These are phyloP conservation scores for Fusarium coffeatum DNA, from an alignment of 2,329 filamentous ascomycete species.

Conservation along the genomic window DNA sequence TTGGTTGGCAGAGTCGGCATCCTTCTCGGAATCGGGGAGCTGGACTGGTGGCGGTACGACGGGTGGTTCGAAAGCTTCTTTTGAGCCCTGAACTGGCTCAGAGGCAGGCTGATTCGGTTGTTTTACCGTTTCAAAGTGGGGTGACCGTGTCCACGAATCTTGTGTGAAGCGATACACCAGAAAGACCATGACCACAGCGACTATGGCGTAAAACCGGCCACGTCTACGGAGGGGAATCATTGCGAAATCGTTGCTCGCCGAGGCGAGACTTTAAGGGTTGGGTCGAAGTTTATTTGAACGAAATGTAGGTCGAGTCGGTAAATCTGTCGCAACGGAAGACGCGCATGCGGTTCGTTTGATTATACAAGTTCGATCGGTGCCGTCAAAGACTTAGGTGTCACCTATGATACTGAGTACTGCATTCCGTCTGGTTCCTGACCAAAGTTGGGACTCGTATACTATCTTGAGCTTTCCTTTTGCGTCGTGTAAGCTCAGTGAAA, in stretches of 20 bases:
- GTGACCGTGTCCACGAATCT: conserved; percentile 53
- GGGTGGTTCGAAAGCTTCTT: conserved; percentile 34
- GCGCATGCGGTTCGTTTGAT: background rate
- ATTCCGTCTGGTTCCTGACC: conserved; percentile 28
- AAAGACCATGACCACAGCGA: conserved; percentile 66
- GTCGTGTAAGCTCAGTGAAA: background rate
- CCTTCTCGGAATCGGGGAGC: conserved; percentile 30
- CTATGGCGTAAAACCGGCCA: conserved; percentile 70
- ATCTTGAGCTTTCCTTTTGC: background rate
- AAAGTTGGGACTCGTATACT: background rate
- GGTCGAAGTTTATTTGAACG: background rate
- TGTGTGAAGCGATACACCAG: conserved; percentile 63
- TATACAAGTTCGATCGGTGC: conserved; percentile 10
- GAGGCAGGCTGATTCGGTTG: conserved; percentile 20
- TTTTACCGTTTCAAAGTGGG: conserved; percentile 22
- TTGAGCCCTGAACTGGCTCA: conserved; percentile 23
- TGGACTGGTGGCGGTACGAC: conserved; percentile 30
- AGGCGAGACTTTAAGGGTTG: conserved; percentile 39
- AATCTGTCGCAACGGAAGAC: background rate
- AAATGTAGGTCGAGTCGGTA: background rate
- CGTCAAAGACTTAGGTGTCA: conserved; percentile 20
- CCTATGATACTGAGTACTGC: conserved; percentile 16
- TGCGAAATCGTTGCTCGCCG: conserved; percentile 41
- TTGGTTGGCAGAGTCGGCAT: conserved; percentile 12
- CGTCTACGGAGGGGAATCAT: conserved; percentile 68